Evolutionary conservation across 192 early-diverging fungal species (phyloP).

Genomic region (Cladochytrium replicatum): DNA sequence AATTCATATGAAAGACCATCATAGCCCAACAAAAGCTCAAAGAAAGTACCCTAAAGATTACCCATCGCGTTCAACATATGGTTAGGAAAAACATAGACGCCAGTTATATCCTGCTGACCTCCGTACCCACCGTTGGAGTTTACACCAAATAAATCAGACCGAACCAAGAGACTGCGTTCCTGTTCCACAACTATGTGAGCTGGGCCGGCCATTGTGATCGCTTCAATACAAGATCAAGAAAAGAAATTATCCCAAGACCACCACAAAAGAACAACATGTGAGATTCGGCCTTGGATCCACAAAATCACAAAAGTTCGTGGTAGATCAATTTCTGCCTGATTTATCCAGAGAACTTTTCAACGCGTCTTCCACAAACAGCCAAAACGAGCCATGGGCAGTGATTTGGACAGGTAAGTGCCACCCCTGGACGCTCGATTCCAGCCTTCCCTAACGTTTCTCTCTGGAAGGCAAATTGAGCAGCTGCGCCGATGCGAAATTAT

Average conservation of each 20-base stretch:
- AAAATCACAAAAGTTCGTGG: too few species aligned
- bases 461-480: slow-evolving; percentile 67
- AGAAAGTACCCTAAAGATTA: not conserved
- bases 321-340: too few species aligned
- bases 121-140: slow-evolving; percentile 11
- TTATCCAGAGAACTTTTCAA: too few species aligned
- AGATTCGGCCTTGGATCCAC: too few species aligned
- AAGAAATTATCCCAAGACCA: too few species aligned
- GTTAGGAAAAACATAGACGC: slow-evolving; percentile 42
- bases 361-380: too few species aligned
- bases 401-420: slow-evolving; percentile 4
- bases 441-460: not conserved
- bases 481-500: slow-evolving; percentile 86
- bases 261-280: too few species aligned
- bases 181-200: too few species aligned
- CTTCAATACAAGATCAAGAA: too few species aligned
- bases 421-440: not conserved
- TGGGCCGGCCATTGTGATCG: too few species aligned
- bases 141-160: slow-evolving; percentile 41
- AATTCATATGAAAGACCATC: slow-evolving; percentile 2
- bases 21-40: not conserved
- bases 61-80: slow-evolving; percentile 31
- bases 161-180: slow-evolving; percentile 43
- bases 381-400: slow-evolving; percentile 15
- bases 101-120: slow-evolving; percentile 41